Percentiles rank a stretch among this genome's conserved stretches.
Evolutionary conservation across 768 basidiomycete species (phyloP).

Genomic region (Gautieria morchelliformis): DNA sequence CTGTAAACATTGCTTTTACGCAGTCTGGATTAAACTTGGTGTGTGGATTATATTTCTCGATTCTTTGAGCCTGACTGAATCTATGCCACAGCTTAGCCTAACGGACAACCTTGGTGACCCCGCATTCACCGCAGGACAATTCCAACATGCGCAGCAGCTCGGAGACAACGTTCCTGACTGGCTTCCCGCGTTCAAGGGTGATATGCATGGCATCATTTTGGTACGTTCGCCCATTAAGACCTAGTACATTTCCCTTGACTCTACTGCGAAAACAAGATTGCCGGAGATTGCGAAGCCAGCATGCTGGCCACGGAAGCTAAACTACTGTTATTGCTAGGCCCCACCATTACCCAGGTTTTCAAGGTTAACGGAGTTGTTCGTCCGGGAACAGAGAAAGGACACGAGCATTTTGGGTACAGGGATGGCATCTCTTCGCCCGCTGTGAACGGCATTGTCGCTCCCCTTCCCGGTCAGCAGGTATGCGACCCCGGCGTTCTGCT

Average conservation of each 20-base stretch:
- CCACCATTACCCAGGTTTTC: conserved; percentile 31
- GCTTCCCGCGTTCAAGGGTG: conserved; percentile 34
- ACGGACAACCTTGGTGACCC: conserved; percentile 30
- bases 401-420: conserved; percentile 20
- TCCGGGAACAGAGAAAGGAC: conserved; percentile 16
- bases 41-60: neutral
- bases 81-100: conserved; percentile 21
- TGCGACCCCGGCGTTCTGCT: conserved; percentile 15
- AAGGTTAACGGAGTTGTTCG: conserved; percentile 27
- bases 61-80: neutral
- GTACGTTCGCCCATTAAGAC: conserved; percentile 8
- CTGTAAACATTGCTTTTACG: conserved; percentile 47
- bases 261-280: conserved; percentile 15
- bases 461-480: conserved; percentile 13
- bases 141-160: conserved; percentile 26
- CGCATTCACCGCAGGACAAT: conserved; percentile 34
- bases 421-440: conserved; percentile 18
- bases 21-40: conserved; percentile 32
- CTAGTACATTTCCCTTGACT: neutral
- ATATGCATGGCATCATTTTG: conserved; percentile 40
- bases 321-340: conserved; percentile 26
- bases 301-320: conserved; percentile 17
- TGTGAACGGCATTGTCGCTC: conserved; percentile 11
- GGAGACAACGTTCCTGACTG: conserved; percentile 34
- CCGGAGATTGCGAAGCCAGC: conserved; percentile 33